phyloP scores from a whole-genome alignment of 495 filamentous ascomycete species.

The Entonaema liquescens region DNA sequence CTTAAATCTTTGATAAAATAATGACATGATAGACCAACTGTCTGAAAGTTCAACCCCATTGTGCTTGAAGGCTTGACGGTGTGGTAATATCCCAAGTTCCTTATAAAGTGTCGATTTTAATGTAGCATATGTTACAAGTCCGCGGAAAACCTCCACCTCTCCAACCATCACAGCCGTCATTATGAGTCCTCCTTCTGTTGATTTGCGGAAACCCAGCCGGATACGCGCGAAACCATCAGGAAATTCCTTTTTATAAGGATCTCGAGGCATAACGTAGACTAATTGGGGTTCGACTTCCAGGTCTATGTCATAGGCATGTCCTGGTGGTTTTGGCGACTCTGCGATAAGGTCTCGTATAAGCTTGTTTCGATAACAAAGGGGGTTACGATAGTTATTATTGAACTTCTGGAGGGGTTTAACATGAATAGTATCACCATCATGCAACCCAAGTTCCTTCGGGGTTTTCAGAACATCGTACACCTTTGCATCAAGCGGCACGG shows the following conservation, averaged over 20 bases:
- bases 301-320: not conserved
- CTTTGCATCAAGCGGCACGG: not conserved
- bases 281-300: not conserved
- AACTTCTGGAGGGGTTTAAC: not conserved
- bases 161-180: not conserved
- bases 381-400: too few relatives aligned
- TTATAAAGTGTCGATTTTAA: not conserved
- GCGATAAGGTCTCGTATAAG: not conserved
- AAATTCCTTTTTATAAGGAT: too few relatives aligned
- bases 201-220: too few relatives aligned
- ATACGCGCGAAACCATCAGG: too few relatives aligned
- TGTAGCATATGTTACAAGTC: not conserved
- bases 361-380: not conserved
- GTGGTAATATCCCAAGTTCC: not conserved
- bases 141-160: not conserved
- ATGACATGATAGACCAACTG: not conserved
- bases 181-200: too few relatives aligned
- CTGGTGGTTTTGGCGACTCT: not conserved
- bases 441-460: not conserved
- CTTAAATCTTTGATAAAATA: too few relatives aligned
- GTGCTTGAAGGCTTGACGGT: not conserved
- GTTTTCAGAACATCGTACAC: not conserved
- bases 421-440: not conserved
- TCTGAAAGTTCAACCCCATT: not conserved
- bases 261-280: too few relatives aligned